Evolutionary conservation across 2,329 filamentous ascomycete species (phyloP), one percentile per base, ranked within the genome.

Genomic region (Cytospora paraplurivora): DNA sequence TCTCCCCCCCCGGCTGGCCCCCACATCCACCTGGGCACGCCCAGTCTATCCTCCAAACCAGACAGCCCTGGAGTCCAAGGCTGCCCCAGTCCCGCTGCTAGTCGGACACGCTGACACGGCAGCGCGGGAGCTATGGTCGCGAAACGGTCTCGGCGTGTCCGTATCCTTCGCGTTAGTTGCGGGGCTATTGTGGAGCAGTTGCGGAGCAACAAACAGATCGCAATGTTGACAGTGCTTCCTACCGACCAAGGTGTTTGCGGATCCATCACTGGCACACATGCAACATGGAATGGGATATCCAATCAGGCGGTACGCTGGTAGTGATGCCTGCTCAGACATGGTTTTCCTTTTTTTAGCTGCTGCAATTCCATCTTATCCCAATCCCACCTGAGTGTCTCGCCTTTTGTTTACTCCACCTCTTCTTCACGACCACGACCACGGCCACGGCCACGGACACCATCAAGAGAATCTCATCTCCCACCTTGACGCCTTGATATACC

Each of bases 331-430:
- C 41, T 44, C 41, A 19, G 41, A 44, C 41, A 44, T 44, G 41
- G 17, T 44, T 44, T 44, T 44, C 13, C 17, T 8, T 44, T 44
- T 44, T 44, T 44, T 44, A 44, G 41, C 41, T 44, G 41, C 41
- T 44, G 41, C 41, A n/a, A 15, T 44, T 44, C 41, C 41, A 44
- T 44, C 41, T 19, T n/a, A 44, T 44, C 41, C 41, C 41, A 44
- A 44, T 44, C 41, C 41, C 41, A 44, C 41, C 41, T 44, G 41
- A 44, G 41, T 44, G 41, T 44, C 41, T 44, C 41, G 41, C 41
- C 17, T 44, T 44, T 44, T 44, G 41, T 44, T 44, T 44, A 44
- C 41, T 44, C 41, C 41, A 44, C 41, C 41, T n/a, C 41, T n/a
- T 44, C 17, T n/a, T n/a, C 41, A 44, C 41, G 17, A 44, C 41